phyloP scores from a whole-genome alignment of 73 alveolate species.

The Diophrys appendiculata region DNA sequence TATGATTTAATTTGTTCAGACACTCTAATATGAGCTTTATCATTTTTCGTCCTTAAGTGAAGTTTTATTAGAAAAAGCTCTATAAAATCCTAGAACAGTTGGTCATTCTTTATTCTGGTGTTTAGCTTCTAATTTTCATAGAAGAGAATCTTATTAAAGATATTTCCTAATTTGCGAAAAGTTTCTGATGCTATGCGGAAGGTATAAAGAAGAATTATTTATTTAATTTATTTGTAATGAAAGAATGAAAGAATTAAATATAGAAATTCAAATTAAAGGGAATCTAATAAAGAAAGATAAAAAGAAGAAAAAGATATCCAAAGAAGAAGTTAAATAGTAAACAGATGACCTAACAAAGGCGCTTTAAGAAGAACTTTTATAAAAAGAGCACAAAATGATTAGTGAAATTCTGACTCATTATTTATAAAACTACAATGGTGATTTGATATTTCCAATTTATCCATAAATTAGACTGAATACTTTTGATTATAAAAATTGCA shows the following conservation, averaged over 20 bases:
- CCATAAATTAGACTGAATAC: constrained; percentile 51
- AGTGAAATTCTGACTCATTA: not conserved
- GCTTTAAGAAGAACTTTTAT: constrained; percentile 18
- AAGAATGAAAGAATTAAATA: not conserved
- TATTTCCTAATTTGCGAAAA: constrained; percentile 81
- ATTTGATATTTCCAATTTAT: constrained; percentile 42
- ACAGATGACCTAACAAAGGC: not conserved
- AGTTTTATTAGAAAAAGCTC: constrained; percentile 77
- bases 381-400: not conserved
- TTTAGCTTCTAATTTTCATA: constrained; percentile 74
- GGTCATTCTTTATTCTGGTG: constrained; percentile 95
- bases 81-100: constrained; percentile 73
- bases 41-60: constrained; percentile 64
- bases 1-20: constrained; percentile 81
- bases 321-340: not conserved
- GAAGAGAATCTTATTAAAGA: constrained; percentile 71
- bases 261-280: not conserved
- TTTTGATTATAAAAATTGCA: constrained; percentile 36
- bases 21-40: constrained; percentile 78
- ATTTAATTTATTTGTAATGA: constrained; percentile 13
- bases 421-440: not conserved
- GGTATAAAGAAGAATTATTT: constrained; percentile 35
- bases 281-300: not conserved
- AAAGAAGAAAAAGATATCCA: not conserved
- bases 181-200: constrained; percentile 76